A percentile compares a stretch with the other conserved stretches of the same genome.
These are phyloP conservation scores for Cinnamomum micranthum DNA, from an alignment of 164 flowering plant species.

Conservation along the genomic window DNA sequence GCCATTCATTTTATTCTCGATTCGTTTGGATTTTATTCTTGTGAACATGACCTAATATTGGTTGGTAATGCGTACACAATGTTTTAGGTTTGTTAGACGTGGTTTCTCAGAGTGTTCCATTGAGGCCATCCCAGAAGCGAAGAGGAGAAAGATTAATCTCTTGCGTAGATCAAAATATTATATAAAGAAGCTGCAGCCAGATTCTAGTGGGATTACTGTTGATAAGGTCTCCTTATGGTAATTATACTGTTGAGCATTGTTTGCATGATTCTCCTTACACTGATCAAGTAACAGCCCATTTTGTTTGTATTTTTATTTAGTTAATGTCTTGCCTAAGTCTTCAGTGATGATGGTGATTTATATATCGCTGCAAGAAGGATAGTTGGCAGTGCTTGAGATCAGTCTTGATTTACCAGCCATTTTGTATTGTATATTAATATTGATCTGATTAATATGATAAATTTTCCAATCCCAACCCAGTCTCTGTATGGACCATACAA, in stretches of 20 bases:
- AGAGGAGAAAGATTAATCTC: conserved; percentile 69
- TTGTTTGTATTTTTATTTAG: background rate
- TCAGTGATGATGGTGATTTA: no score
- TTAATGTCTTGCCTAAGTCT: background rate
- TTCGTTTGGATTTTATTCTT: no score
- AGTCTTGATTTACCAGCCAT: background rate
- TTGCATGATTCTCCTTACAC: background rate
- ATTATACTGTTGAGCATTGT: background rate
- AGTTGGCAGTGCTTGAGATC: background rate
- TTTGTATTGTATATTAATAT: background rate
- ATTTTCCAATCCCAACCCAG: no score
- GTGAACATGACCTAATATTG: background rate
- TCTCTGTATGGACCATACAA: no score
- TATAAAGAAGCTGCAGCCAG: conserved; percentile 70
- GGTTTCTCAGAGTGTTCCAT: conserved; percentile 85
- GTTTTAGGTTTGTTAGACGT: conserved; percentile 86
- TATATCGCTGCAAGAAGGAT: no score
- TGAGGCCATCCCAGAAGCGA: conserved; percentile 69
- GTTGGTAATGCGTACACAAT: background rate
- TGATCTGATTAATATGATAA: background rate
- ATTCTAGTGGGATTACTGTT: conserved; percentile 58
- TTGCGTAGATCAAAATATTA: conserved; percentile 88
- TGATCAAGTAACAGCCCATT: background rate
- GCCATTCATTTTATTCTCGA: background rate
- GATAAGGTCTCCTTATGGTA: conserved; percentile 11